A percentile compares a stretch with the other conserved stretches of the same genome.
Evolutionary conservation across 2,329 filamentous ascomycete species (phyloP).

Genomic region (Neoascochyta sp.): DNA sequence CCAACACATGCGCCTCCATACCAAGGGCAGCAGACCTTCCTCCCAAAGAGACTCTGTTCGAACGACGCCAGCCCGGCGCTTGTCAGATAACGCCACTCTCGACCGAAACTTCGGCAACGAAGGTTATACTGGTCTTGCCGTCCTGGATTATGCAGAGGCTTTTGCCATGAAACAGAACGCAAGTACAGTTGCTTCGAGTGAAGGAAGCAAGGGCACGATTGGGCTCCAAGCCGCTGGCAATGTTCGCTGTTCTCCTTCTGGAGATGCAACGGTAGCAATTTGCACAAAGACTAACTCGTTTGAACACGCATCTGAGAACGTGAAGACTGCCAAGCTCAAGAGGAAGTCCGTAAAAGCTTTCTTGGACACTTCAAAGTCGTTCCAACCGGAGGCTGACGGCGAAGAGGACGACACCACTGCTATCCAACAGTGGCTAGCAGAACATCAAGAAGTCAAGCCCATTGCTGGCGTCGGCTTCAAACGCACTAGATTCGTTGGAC

Average conservation of each 20-base stretch:
- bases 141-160: slow-evolving; percentile 48
- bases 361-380: slow-evolving; percentile 27
- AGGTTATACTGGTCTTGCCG: slow-evolving; percentile 41
- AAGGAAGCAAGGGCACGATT: slow-evolving; percentile 31
- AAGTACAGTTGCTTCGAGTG: slow-evolving; percentile 43
- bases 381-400: slow-evolving; percentile 3
- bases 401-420: slow-evolving; percentile 17
- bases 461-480: slow-evolving; percentile 46
- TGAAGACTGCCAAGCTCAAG: slow-evolving; percentile 38
- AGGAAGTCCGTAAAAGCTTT: slow-evolving; percentile 43
- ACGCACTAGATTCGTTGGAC: slow-evolving; percentile 48
- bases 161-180: slow-evolving; percentile 47
- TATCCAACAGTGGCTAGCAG: slow-evolving; percentile 43
- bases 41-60: slow-evolving; percentile 16
- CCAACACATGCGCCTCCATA: slow-evolving; percentile 46
- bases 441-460: slow-evolving; percentile 45
- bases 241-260: slow-evolving; percentile 34
- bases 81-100: slow-evolving; percentile 21
- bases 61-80: slow-evolving; percentile 23
- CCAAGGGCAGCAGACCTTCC: slow-evolving; percentile 16
- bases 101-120: slow-evolving; percentile 29
- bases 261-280: slow-evolving; percentile 31
- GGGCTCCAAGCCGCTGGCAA: slow-evolving; percentile 32
- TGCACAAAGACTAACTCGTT: slow-evolving; percentile 13
- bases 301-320: slow-evolving; percentile 9